Base-by-base conservation (phyloP, 192 early-diverging fungal genomes). In the Coemansia sp. region DNA sequence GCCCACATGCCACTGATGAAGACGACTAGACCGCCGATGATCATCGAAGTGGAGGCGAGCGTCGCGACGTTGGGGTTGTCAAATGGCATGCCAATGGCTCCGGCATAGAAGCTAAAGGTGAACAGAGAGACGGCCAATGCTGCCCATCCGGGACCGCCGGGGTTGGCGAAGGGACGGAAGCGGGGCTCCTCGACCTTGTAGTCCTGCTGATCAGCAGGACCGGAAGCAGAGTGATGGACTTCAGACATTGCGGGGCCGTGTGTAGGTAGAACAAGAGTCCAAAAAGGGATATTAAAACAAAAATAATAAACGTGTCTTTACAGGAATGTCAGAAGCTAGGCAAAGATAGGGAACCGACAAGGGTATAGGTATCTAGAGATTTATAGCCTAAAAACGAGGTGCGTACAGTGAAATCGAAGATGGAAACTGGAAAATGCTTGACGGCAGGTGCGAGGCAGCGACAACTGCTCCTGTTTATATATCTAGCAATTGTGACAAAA, bases 1-100 rank as follows among this genome's bases (percentile, higher is more conserved):
- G 93, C 88, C 92, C 90, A 93, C 76, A 84, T 78, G 50, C 81
- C 81, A 64, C 77, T 79, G 60, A 79, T 62, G 59, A 84, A 79
- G 21, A 84, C 77, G 5, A 84, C 81, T 59, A 84, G 67, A 27
- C 81, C 81, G 53, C 81, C 81, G 39, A 84, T 69, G 48, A 84
- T 67, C 57, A 84, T 53, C 63, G 76, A 78, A 16, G 81, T 84
- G 24, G 81, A 72, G 17, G 77, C 77, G 33, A 79, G 77, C 1
- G 77, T 79, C 24, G 76, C 75, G 31, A 79, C 77, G 57, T 79
- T 79, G 62, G 77, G 77, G 41, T 78, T 74, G 57, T 79, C 77
- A 36, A 84, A 84, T 2, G 81, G 81, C 70, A 84, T 72, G 50
- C 77, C 81, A 17, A 84, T 84, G 14, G 81, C 81, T 4, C 81